Conservation (phyloP, 495 filamentous ascomycete species). For the Penicillium psychrofluorescens region DNA sequence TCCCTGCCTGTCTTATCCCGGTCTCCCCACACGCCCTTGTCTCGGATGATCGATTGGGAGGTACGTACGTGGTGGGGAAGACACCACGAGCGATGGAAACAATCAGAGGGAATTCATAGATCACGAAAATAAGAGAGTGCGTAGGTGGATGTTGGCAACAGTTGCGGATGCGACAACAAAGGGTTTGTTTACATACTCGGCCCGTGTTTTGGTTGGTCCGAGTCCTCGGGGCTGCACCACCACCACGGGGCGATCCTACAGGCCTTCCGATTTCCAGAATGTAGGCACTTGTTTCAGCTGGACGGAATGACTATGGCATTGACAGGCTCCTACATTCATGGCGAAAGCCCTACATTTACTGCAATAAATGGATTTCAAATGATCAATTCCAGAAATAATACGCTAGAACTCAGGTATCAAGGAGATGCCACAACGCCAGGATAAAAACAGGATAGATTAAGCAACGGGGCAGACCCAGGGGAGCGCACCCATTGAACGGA, state of each 20-base stretch:
- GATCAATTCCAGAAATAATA: slow-evolving; percentile 1
- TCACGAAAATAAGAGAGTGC: no score
- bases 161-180: no score
- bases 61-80: background rate
- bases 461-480: no score
- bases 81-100: background rate
- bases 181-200: slow-evolving; percentile 24
- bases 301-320: background rate
- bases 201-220: slow-evolving; percentile 21
- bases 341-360: background rate
- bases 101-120: background rate
- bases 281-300: no score
- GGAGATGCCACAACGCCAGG: slow-evolving; percentile 10
- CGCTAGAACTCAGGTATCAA: slow-evolving; percentile 15
- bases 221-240: slow-evolving; percentile 1
- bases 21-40: slow-evolving; percentile 10
- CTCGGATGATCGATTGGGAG: background rate
- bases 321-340: slow-evolving; percentile 3
- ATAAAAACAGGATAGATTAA: slow-evolving; percentile 7
- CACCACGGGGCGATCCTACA: background rate
- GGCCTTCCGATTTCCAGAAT: no score
- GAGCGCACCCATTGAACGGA: background rate
- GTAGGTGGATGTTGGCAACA: no score
- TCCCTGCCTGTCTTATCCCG: slow-evolving; percentile 10
- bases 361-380: no score